Percentiles rank a stretch among this genome's conserved stretches.
These are phyloP conservation scores for Aureococcus anophagefferens DNA, from an alignment of 108 stramenopile species.

Conservation along the genomic window DNA sequence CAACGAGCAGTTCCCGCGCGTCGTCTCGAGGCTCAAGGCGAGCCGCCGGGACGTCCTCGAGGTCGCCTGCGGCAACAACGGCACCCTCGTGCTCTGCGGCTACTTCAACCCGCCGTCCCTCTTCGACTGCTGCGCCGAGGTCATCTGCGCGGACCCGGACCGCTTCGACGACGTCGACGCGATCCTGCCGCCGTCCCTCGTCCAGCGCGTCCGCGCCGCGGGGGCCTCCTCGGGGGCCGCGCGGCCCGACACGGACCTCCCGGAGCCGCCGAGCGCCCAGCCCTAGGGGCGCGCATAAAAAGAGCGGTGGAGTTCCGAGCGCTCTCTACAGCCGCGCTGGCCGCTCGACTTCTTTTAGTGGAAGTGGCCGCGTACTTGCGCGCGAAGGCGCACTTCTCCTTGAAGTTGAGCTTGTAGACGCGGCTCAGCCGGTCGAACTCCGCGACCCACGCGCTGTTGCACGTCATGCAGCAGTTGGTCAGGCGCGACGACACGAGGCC, in stretches of 20 bases:
- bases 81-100: background rate
- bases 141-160: background rate
- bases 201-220: background rate
- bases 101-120: background rate
- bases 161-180: background rate
- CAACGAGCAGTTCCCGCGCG: conserved; percentile 19
- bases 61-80: background rate
- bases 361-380: too few relatives aligned
- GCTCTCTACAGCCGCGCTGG: too few relatives aligned
- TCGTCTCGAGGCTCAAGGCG: conserved; percentile 11
- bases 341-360: too few relatives aligned
- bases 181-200: background rate
- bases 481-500: too few relatives aligned
- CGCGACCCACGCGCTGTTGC: too few relatives aligned
- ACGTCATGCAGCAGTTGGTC: too few relatives aligned
- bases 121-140: background rate
- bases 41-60: background rate
- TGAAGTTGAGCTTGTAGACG: too few relatives aligned
- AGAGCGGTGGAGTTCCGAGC: too few relatives aligned
- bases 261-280: background rate
- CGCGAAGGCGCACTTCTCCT: too few relatives aligned
- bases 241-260: background rate
- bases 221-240: background rate
- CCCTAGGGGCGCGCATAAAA: too few relatives aligned
- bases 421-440: too few relatives aligned